Percentiles rank a stretch among this genome's conserved stretches.
phyloP scores from a whole-genome alignment of 768 basidiomycete genomes.

The Pleurotus ostreatus region DNA sequence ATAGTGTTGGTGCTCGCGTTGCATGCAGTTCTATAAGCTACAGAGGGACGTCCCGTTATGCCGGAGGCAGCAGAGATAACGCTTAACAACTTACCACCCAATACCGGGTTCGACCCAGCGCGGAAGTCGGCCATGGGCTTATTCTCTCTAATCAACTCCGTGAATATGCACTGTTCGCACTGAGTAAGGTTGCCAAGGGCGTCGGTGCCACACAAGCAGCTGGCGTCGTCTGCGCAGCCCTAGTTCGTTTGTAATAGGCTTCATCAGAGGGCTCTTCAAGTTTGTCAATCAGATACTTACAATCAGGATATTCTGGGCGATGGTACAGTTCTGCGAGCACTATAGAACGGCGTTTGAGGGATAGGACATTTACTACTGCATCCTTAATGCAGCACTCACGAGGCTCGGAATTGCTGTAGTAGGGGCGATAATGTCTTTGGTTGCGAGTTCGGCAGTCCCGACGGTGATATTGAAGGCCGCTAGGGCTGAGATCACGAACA shows the following conservation, averaged over 20 bases:
- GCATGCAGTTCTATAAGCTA: slow-evolving; percentile 59
- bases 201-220: slow-evolving; percentile 49
- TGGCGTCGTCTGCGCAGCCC: slow-evolving; percentile 39
- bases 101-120: slow-evolving; percentile 56
- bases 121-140: slow-evolving; percentile 43
- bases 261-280: slow-evolving; percentile 29
- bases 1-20: slow-evolving; percentile 27
- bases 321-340: not conserved
- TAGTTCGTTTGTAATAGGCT: slow-evolving; percentile 13
- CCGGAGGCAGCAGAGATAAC: not conserved
- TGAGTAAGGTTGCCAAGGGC: slow-evolving; percentile 38
- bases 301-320: slow-evolving; percentile 8
- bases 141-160: slow-evolving; percentile 46
- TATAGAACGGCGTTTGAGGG: not conserved
- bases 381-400: too few species aligned
- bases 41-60: slow-evolving; percentile 7
- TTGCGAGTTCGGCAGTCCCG: slow-evolving; percentile 2
- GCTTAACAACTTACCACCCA: slow-evolving; percentile 40
- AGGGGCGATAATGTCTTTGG: not conserved
- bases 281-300: not conserved
- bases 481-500: slow-evolving; percentile 4
- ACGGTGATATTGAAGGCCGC: slow-evolving; percentile 9
- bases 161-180: slow-evolving; percentile 71
- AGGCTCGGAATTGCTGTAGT: too few species aligned
- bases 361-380: too few species aligned